phyloP scores from a whole-genome alignment of 805 yeast species.

The Yamadazyma laniorum region DNA sequence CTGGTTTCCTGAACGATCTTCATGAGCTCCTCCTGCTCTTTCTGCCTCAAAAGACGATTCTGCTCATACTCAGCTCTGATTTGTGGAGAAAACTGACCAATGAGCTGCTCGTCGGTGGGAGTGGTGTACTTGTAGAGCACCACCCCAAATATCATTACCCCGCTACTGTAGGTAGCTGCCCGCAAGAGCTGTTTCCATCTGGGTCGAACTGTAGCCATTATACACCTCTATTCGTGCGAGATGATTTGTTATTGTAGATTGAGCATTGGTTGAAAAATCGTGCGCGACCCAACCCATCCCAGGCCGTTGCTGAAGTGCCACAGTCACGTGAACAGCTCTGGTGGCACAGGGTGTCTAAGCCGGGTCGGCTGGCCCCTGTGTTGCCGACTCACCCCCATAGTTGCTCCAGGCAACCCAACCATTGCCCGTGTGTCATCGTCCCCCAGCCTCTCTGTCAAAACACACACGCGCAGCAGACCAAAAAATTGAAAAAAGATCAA shows the following conservation, averaged over 20 bases:
- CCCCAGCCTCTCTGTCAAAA: too few species aligned
- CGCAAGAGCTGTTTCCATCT: constrained; percentile 56
- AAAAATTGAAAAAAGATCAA: constrained; percentile 1
- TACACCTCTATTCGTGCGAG: too few species aligned
- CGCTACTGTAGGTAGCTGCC: constrained; percentile 50
- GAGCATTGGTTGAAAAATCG: too few species aligned
- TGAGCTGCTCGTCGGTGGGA: constrained; percentile 81
- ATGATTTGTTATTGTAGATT: too few species aligned
- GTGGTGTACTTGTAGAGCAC: constrained; percentile 68
- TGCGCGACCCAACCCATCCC: too few species aligned
- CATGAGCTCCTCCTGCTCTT: constrained; percentile 70
- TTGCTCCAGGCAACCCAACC: too few species aligned
- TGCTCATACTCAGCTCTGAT: constrained; percentile 70
- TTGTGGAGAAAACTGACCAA: constrained; percentile 78
- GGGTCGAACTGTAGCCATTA: neutral
- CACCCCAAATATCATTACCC: constrained; percentile 71
- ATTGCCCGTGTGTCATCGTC: too few species aligned
- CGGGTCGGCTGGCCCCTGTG: too few species aligned
- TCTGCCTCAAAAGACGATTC: constrained; percentile 57
- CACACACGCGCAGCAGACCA: neutral
- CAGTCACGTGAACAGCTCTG: too few species aligned
- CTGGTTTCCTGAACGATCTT: constrained; percentile 63
- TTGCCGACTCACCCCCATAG: too few species aligned
- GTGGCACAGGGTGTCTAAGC: too few species aligned
- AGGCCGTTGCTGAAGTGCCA: too few species aligned